Evolutionary conservation across 228 moss, liverwort and hornwort genomes (phyloP).

Genomic region (Sphagnum magellanicum): DNA sequence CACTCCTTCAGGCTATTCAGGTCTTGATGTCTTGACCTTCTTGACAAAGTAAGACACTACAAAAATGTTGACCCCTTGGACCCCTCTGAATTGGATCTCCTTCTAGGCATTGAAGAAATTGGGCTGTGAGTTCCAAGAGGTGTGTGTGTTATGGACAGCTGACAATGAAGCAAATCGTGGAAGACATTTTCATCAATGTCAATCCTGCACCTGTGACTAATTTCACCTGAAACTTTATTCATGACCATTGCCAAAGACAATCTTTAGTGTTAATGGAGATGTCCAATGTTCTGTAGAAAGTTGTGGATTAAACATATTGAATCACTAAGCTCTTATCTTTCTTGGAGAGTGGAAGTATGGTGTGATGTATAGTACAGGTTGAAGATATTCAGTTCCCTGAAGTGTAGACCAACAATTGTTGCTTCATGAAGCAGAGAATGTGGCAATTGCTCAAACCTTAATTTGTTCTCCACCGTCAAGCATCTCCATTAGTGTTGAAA

Average conservation of each 20-base stretch:
- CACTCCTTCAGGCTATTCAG: not conserved
- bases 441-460: not conserved
- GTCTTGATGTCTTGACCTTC: not conserved
- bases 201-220: slow-evolving; percentile 62
- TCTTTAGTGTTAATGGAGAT: not conserved
- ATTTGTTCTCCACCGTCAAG: not conserved
- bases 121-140: slow-evolving; percentile 56
- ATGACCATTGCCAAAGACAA: not conserved
- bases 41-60: not conserved
- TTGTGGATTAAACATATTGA: not conserved
- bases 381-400: too few species aligned
- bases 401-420: too few species aligned
- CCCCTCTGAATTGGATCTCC: not conserved
- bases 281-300: not conserved
- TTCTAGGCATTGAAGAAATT: slow-evolving; percentile 34
- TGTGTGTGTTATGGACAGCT: slow-evolving; percentile 61
- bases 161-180: slow-evolving; percentile 89
- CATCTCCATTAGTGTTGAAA: not conserved
- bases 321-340: too few species aligned
- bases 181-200: slow-evolving; percentile 76
- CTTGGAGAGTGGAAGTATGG: too few species aligned
- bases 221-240: slow-evolving; percentile 26
- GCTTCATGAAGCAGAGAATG: too few species aligned
- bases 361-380: too few species aligned
- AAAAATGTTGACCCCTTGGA: not conserved